These are phyloP conservation scores for Raffaelea albimanens DNA, from an alignment of 2,329 filamentous ascomycete species.

Conservation along the genomic window DNA sequence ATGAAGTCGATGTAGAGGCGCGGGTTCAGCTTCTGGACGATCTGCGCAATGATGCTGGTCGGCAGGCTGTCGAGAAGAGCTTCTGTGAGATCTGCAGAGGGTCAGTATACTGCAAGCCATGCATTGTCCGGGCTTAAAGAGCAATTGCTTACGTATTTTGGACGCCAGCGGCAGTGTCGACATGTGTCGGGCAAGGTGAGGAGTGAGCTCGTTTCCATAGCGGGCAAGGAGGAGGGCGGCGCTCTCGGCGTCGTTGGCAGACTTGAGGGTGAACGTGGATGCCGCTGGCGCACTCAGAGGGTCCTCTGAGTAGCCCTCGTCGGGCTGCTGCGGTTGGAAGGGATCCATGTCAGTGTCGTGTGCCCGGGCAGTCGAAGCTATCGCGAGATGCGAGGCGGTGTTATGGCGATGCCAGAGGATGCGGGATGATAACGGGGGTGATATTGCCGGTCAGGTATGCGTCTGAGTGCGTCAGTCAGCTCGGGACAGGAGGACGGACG, in stretches of 20 bases:
- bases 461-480: no score
- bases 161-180: conserved; percentile 30
- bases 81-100: conserved; percentile 63
- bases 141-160: conserved; percentile 8
- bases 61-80: conserved; percentile 67
- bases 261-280: conserved; percentile 20
- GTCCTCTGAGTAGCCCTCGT: conserved; percentile 84
- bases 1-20: conserved; percentile 91
- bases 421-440: no score
- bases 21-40: conserved; percentile 72
- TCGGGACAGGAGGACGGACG: no score
- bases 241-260: conserved; percentile 13
- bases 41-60: conserved; percentile 68
- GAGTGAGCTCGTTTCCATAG: conserved; percentile 34
- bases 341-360: conserved; percentile 9
- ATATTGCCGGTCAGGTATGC: no score
- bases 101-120: no score
- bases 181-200: conserved; percentile 41
- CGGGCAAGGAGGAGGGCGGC: conserved; percentile 21
- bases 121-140: no score
- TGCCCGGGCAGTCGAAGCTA: no score
- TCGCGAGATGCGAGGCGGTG: no score
- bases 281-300: conserved; percentile 33
- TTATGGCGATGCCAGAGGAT: no score
- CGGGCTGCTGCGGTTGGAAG: conserved; percentile 42